Percentiles rank a stretch among this genome's conserved stretches.
phyloP scores from a whole-genome alignment of 495 filamentous ascomycete genomes.

The Hypoxylon intermedium region DNA sequence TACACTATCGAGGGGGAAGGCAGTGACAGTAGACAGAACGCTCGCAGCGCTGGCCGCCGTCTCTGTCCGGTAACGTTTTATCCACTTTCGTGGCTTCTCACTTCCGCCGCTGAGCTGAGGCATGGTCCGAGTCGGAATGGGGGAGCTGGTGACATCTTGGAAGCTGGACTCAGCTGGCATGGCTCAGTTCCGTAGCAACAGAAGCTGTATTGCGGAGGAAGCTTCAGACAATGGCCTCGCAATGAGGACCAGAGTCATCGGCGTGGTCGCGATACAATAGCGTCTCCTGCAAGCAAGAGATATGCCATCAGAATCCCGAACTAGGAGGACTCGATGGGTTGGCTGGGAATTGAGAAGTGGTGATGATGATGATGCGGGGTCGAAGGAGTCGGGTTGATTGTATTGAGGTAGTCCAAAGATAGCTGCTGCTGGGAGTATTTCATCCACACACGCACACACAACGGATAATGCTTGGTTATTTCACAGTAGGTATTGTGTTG shows the following conservation, averaged over 20 bases:
- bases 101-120: constrained; percentile 49
- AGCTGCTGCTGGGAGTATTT: not conserved
- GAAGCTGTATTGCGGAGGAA: constrained; percentile 44
- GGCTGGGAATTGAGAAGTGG: not conserved
- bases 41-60: constrained; percentile 77
- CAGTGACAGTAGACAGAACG: constrained; percentile 73
- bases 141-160: constrained; percentile 50
- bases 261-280: constrained; percentile 62
- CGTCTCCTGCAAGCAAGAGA: constrained; percentile 59
- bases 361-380: constrained; percentile 9
- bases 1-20: constrained; percentile 83
- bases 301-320: constrained; percentile 66
- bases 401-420: not conserved
- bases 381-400: constrained; percentile 12
- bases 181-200: constrained; percentile 41
- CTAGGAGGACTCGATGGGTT: constrained; percentile 42
- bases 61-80: constrained; percentile 80
- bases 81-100: constrained; percentile 63
- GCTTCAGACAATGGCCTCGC: constrained; percentile 59
- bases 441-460: constrained; percentile 17
- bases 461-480: constrained; percentile 13
- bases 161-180: constrained; percentile 60
- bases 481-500: constrained; percentile 10
- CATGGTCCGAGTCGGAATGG: constrained; percentile 54
- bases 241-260: constrained; percentile 60